These are phyloP conservation scores for Cercospora janseana DNA, from an alignment of 2,329 filamentous ascomycete species.

Conservation along the genomic window DNA sequence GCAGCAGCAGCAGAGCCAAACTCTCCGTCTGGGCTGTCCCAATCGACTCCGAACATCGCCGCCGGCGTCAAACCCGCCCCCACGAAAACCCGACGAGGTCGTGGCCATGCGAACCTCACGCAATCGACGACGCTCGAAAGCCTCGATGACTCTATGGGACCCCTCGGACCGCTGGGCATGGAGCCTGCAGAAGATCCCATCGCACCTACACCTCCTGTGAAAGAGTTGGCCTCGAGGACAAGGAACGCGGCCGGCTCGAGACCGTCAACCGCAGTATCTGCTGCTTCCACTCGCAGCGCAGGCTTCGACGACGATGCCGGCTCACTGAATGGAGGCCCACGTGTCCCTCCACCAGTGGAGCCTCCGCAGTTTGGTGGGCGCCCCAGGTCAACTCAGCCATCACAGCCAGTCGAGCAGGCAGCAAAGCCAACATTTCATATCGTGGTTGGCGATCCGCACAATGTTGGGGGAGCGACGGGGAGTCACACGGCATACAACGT, in stretches of 20 bases:
- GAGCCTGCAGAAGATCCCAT: slow-evolving; percentile 59
- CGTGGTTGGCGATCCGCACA: slow-evolving; percentile 91
- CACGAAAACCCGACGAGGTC: slow-evolving; percentile 49
- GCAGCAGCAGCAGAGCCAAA: slow-evolving; percentile 12
- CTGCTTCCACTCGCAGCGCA: slow-evolving; percentile 51
- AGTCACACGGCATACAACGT: slow-evolving; percentile 98
- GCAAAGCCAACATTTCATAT: slow-evolving; percentile 90
- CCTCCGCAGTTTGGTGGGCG: slow-evolving; percentile 47
- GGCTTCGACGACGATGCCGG: slow-evolving; percentile 64
- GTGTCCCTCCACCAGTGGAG: slow-evolving; percentile 64
- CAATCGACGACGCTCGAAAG: slow-evolving; percentile 77
- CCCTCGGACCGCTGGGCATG: slow-evolving; percentile 65
- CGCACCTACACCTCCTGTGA: slow-evolving; percentile 56
- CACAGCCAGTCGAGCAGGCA: slow-evolving; percentile 87
- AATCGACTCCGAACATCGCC: slow-evolving; percentile 27
- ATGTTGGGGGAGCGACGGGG: slow-evolving; percentile 93
- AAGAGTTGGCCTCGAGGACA: slow-evolving; percentile 53
- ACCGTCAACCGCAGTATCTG: slow-evolving; percentile 53
- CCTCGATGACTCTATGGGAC: slow-evolving; percentile 70
- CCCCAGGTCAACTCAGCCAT: slow-evolving; percentile 62
- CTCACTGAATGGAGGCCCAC: slow-evolving; percentile 49
- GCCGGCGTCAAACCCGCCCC: slow-evolving; percentile 32
- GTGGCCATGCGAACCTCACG: slow-evolving; percentile 68
- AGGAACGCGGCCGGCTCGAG: slow-evolving; percentile 43
- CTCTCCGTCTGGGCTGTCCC: slow-evolving; percentile 19